Conservation (phyloP, 108 stramenopile species). For the Aurantiochytrium sp. region DNA sequence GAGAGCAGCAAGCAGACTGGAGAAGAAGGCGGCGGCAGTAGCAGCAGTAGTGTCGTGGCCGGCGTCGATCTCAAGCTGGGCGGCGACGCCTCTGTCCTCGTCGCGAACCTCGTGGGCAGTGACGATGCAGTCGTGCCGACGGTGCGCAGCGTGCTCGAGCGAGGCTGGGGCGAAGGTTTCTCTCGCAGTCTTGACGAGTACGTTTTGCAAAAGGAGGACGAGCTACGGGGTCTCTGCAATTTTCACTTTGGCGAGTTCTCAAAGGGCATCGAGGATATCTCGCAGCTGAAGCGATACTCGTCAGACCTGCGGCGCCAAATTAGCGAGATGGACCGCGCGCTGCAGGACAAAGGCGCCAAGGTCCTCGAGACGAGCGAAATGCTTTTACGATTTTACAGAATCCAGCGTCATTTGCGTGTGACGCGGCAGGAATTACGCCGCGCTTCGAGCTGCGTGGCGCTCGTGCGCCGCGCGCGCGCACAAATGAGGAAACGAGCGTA, state of each 20-base stretch:
- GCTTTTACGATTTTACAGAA: background rate
- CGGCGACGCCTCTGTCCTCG: background rate
- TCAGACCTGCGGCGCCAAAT: background rate
- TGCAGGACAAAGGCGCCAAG: background rate
- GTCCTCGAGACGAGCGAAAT: background rate
- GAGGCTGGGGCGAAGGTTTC: background rate
- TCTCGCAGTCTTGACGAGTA: background rate
- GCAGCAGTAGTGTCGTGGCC: background rate
- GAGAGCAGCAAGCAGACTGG: too few relatives aligned
- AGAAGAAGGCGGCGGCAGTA: background rate
- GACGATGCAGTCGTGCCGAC: background rate
- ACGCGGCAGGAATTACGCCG: background rate
- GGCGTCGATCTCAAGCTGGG: background rate
- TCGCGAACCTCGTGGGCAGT: background rate
- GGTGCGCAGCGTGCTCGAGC: background rate
- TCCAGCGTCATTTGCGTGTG: background rate
- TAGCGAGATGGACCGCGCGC: background rate
- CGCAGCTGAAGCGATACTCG: background rate
- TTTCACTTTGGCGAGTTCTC: slow-evolving; percentile 10
- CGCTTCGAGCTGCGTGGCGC: background rate
- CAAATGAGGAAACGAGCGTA: background rate
- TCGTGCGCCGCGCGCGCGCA: background rate
- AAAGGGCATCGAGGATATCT: background rate
- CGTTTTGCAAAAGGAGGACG: background rate
- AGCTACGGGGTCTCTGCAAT: background rate